Evolutionary conservation across 2,329 filamentous ascomycete species (phyloP), one percentile per base, ranked within the genome.

Genomic region (Ascochyta pisi): DNA sequence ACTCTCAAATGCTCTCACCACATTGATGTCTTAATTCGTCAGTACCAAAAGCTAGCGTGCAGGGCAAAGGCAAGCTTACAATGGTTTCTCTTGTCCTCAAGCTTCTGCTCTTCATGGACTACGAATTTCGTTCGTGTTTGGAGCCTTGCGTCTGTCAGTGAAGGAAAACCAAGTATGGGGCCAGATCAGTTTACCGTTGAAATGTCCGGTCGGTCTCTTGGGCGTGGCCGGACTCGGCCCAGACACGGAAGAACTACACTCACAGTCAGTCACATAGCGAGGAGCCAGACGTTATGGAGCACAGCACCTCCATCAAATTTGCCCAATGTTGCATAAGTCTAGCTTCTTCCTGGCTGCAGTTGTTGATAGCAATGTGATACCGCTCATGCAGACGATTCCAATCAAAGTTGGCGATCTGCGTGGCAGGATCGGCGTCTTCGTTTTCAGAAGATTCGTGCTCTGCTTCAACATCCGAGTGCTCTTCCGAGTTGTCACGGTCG

Each of bases 111-210:
- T 0, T 89, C 86, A 39, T 91, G 81, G 59, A 89, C 86, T 27
- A 96, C 91, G 72, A 89, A 90, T 58, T 86, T 82, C 72, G 89
- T 86, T 59, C 92, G 87, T 2, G 93, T 97, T 69, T 89, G 89
- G 41, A 96, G 82, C 51, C 90, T 91, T 59, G 9, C n/a, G 13
- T 12, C 42, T 10, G 29, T 49, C 50, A 44, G 35, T 4, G 9
- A 31, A 24, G 22, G 16, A 12, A n/a, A 6, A 27, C 0, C 9
- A 23, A 35, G 35, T 23, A 13, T 15, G 9, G 19, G 19, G n/a
- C 45, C 23, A 15, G 24, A 22, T 34, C 27, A 13, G 6, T 19
- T 52, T 74, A 89, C 89, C 92, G 86, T 75, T 94, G 94, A 60
- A 86, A 82, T 23, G 90, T 89, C 52, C 93, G 85, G 56, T 89